Base-by-base conservation (phyloP, 2,329 filamentous ascomycete species). In the Penicillium rolfsii region DNA sequence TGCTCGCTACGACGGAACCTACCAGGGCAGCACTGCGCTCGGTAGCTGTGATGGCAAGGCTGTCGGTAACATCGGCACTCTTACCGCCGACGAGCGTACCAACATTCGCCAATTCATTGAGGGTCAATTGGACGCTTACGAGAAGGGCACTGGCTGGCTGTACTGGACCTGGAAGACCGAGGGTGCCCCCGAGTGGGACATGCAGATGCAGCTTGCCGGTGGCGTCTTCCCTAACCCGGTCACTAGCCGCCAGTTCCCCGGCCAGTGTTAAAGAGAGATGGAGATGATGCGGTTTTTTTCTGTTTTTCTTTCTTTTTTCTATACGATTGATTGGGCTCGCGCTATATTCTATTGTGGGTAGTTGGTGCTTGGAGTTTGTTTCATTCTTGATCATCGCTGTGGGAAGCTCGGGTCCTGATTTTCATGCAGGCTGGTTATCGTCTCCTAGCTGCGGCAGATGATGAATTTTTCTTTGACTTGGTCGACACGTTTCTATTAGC, bases 1-100 rank as follows among this genome's bases (percentile, higher is more conserved):
- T 12, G 81, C 87, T 8, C 81, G 88, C 38, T 87, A 85, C 61
- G 78, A 81, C 48, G 87, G 86, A 14, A 82, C 81, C 2, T 84
- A 80, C 65, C 71, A 77, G 0, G 80, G 76, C 35, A 82, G 77
- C 52, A 67, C 71, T 0, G 80, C 76, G 55, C 77, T 86, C 26
- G 86, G 85, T n/a, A 79, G 77, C 60, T 90, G 87, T 72, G 76
- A 69, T 3, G 80, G 76, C 62, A 84, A 82, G 65, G 77, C 79
- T 67, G 75, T 81, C 28, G 78, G 78, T 19, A 76, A 80, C 19
- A 85, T 86, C 76, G 71, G 74, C 2, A 73, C 62, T 1, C 75
- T 83, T 61, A 69, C 73, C 24, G 64, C 67, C 1, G 67, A 70
- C 1, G 74, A 79, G n/a, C 76, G 76, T 57, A 58, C 59, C 35